phyloP scores from a whole-genome alignment of 2,329 filamentous ascomycete genomes.

The Colletotrichum eleusines region DNA sequence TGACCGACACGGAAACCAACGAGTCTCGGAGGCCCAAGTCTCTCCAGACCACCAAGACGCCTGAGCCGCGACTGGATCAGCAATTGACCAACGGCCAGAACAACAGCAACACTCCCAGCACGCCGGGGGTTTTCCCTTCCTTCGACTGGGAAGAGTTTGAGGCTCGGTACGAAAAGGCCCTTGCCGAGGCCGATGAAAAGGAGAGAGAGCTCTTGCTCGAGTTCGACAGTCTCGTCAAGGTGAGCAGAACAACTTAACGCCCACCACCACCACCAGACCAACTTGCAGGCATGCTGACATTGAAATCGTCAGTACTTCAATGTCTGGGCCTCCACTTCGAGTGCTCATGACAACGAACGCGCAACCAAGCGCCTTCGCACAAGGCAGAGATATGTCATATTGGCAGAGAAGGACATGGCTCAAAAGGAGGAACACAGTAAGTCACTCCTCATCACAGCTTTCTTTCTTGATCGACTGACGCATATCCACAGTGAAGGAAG shows the following conservation, averaged over 20 bases:
- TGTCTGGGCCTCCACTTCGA: constrained; percentile 81
- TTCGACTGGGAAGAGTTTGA: constrained; percentile 87
- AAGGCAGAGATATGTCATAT: constrained; percentile 79
- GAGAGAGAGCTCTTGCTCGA: constrained; percentile 77
- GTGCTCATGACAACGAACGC: constrained; percentile 79
- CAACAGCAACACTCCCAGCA: constrained; percentile 56
- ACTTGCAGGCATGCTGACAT: constrained; percentile 15
- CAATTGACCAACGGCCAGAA: constrained; percentile 49
- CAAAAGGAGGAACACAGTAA: constrained; percentile 85
- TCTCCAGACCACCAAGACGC: constrained; percentile 49
- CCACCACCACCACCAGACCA: not conserved
- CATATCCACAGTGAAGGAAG: constrained; percentile 60
- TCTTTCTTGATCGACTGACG: constrained; percentile 40
- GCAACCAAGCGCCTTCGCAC: constrained; percentile 86
- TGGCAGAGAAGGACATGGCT: constrained; percentile 78
- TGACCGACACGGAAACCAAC: constrained; percentile 22
- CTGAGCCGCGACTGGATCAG: constrained; percentile 53
- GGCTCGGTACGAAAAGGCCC: constrained; percentile 73
- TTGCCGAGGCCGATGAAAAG: constrained; percentile 70
- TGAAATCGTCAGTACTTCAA: constrained; percentile 74
- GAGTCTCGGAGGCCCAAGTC: constrained; percentile 28
- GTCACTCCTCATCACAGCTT: constrained; percentile 49
- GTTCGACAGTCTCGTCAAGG: constrained; percentile 75
- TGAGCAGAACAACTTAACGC: constrained; percentile 47
- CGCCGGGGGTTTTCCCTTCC: constrained; percentile 63